phyloP scores from a whole-genome alignment of 805 yeast genomes.

The Wickerhamiella brachini region DNA sequence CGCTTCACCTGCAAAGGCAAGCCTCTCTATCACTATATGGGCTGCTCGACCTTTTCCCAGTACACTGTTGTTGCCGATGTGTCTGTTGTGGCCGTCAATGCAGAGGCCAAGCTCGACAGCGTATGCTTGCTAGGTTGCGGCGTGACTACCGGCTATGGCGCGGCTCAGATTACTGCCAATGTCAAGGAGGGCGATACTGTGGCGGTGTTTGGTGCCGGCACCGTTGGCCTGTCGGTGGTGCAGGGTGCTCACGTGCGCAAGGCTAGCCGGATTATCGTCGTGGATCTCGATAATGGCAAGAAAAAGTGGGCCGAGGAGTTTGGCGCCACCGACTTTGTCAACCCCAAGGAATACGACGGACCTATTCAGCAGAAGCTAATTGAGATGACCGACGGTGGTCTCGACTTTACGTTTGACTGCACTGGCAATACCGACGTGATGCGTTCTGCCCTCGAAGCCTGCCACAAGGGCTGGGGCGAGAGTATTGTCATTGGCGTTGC shows the following conservation, averaged over 20 bases:
- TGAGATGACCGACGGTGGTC: constrained; percentile 93
- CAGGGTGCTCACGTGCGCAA: constrained; percentile 84
- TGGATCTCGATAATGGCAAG: constrained; percentile 78
- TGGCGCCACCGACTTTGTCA: constrained; percentile 91
- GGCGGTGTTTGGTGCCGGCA: constrained; percentile 96
- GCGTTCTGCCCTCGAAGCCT: constrained; percentile 93
- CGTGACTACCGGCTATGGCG: constrained; percentile 97
- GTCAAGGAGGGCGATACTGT: constrained; percentile 85
- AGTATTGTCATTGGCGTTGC: constrained; percentile 96
- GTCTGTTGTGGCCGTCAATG: constrained; percentile 84
- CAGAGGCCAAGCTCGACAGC: constrained; percentile 68
- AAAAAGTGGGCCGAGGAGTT: constrained; percentile 75
- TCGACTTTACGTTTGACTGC: constrained; percentile 93
- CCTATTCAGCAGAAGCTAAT: constrained; percentile 61
- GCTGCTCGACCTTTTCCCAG: constrained; percentile 92
- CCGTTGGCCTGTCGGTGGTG: constrained; percentile 90
- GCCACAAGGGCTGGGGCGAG: constrained; percentile 99
- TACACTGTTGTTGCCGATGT: constrained; percentile 97
- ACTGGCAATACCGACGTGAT: constrained; percentile 92
- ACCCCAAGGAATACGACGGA: constrained; percentile 63
- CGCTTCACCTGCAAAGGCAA: constrained; percentile 75
- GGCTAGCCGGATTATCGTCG: constrained; percentile 65
- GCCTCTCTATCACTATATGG: constrained; percentile 86
- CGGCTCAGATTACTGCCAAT: constrained; percentile 86
- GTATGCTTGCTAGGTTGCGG: constrained; percentile 96